phyloP scores from a whole-genome alignment of 805 yeast species.

The Starmerella etchellsii region DNA sequence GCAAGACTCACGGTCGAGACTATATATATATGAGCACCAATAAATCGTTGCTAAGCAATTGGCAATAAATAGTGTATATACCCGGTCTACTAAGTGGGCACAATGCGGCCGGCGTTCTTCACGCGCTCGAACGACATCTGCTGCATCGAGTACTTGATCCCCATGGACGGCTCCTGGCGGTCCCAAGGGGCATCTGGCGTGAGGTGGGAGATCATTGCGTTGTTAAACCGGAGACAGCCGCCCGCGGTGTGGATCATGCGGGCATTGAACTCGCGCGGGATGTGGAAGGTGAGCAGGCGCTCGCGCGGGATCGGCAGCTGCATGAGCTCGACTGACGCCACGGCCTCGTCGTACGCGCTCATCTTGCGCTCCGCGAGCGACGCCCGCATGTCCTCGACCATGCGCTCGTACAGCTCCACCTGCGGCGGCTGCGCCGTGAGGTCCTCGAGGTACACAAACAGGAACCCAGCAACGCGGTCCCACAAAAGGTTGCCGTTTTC shows the following conservation, averaged over 20 bases:
- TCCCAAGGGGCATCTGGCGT: too few species aligned
- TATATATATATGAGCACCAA: too few species aligned
- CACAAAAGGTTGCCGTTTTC: neutral
- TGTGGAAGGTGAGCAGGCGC: neutral
- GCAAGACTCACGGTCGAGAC: too few species aligned
- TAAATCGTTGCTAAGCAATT: too few species aligned
- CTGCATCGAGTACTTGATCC: neutral
- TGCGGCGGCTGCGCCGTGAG: neutral
- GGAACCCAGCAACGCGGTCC: neutral
- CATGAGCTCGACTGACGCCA: neutral
- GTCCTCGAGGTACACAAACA: slow-evolving; percentile 1
- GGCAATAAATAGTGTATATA: too few species aligned
- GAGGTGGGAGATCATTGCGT: neutral
- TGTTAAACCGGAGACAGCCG: neutral
- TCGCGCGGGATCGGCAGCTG: slow-evolving; percentile 2
- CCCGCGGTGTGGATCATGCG: neutral
- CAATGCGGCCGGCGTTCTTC: neutral
- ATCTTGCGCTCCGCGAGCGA: neutral
- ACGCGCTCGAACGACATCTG: neutral
- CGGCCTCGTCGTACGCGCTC: slow-evolving; percentile 1
- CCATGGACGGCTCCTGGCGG: neutral
- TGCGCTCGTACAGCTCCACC: neutral
- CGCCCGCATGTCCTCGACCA: neutral
- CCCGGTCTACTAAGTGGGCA: neutral
- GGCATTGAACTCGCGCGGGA: slow-evolving; percentile 1